phyloP scores from a whole-genome alignment of 169 alveolate species.

The Cryptosporidium sp. region DNA sequence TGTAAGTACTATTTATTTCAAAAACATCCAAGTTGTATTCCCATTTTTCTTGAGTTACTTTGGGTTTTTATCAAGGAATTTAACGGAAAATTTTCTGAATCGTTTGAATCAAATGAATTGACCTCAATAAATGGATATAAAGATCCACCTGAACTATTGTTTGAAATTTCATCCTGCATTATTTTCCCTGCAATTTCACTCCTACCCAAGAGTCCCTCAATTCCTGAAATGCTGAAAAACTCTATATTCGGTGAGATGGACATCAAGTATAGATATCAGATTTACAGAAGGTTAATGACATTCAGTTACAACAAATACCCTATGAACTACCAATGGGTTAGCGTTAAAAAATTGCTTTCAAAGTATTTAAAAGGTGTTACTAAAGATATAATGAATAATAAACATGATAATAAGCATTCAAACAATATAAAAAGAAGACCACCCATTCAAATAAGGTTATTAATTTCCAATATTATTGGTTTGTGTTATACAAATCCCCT shows the following conservation, averaged over 20 bases:
- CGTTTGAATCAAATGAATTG: not conserved
- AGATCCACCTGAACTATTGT: conserved; percentile 26
- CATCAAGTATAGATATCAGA: conserved; percentile 26
- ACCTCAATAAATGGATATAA: not conserved
- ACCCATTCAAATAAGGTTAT: conserved; percentile 32
- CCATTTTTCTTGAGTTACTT: conserved; percentile 24
- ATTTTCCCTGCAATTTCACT: conserved; percentile 66
- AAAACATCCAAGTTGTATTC: conserved; percentile 29
- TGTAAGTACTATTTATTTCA: conserved; percentile 50
- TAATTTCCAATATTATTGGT: conserved; percentile 57
- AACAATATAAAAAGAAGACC: conserved; percentile 13
- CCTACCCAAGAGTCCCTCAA: conserved; percentile 37
- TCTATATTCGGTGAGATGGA: conserved; percentile 15
- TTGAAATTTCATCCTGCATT: conserved; percentile 16
- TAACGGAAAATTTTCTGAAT: not conserved
- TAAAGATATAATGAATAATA: conserved; percentile 21
- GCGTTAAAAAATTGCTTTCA: conserved; percentile 26
- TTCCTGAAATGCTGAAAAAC: conserved; percentile 46
- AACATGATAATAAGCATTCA: conserved; percentile 19
- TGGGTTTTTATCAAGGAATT: not conserved
- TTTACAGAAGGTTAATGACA: conserved; percentile 41
- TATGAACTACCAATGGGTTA: conserved; percentile 55
- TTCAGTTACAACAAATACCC: conserved; percentile 51
- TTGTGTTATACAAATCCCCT: conserved; percentile 60
- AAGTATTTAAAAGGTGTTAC: conserved; percentile 68